Percentiles rank a stretch among this genome's conserved stretches.
phyloP scores from a whole-genome alignment of 176 grass and related monocot species.

The Triticum monococcum region DNA sequence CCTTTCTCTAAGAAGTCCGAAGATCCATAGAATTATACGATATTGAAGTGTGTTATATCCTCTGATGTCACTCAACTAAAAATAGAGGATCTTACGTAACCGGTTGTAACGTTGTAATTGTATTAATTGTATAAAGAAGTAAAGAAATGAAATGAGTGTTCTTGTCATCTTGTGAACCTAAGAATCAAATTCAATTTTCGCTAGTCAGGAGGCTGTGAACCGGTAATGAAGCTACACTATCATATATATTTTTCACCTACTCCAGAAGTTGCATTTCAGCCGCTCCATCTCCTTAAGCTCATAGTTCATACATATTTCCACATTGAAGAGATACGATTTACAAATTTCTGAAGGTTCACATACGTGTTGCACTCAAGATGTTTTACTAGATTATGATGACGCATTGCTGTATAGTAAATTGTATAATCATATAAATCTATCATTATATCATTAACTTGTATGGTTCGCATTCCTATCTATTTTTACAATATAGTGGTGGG shows the following conservation, averaged over 20 bases:
- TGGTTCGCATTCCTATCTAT: no score
- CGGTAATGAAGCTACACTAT: not conserved
- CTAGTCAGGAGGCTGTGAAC: not conserved
- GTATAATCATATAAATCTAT: no score
- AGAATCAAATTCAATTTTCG: not conserved
- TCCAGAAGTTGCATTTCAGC: not conserved
- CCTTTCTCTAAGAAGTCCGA: not conserved
- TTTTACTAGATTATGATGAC: not conserved
- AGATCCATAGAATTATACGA: slow-evolving; percentile 13
- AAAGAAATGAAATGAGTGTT: slow-evolving; percentile 34
- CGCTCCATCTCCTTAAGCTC: not conserved
- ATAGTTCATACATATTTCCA: slow-evolving; percentile 33
- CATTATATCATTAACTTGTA: no score
- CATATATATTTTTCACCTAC: not conserved
- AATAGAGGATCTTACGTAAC: not conserved
- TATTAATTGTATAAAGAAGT: slow-evolving; percentile 35
- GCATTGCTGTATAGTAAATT: no score
- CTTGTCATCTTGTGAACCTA: not conserved
- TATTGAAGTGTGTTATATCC: not conserved
- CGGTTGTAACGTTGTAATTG: slow-evolving; percentile 15
- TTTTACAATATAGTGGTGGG: no score
- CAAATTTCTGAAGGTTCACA: not conserved
- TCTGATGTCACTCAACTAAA: slow-evolving; percentile 1
- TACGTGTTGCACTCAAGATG: not conserved
- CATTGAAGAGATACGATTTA: not conserved